Evolutionary conservation across 768 basidiomycete genomes (phyloP).

Genomic region (Podaxis sp.): DNA sequence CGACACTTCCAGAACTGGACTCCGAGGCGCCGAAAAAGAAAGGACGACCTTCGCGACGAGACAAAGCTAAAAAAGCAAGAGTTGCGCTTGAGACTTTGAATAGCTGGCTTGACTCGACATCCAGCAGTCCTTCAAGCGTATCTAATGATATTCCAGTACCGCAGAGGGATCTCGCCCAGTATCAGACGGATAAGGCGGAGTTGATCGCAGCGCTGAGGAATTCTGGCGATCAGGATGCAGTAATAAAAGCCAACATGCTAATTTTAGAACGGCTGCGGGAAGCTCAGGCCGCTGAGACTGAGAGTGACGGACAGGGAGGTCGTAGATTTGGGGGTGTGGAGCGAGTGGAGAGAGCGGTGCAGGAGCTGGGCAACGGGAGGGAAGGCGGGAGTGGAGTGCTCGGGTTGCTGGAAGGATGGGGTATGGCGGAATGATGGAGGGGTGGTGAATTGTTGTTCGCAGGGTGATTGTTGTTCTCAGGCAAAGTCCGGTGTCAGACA

Average conservation of each 20-base stretch:
- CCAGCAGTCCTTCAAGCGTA: not conserved
- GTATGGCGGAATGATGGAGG: constrained; percentile 19
- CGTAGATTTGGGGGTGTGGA: constrained; percentile 33
- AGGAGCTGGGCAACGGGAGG: constrained; percentile 25
- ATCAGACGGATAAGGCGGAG: constrained; percentile 35
- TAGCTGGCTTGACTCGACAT: constrained; percentile 35
- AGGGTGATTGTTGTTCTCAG: constrained; percentile 19
- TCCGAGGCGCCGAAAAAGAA: constrained; percentile 43
- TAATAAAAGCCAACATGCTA: constrained; percentile 46
- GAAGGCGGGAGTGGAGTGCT: constrained; percentile 37
- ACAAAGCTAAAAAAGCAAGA: constrained; percentile 55
- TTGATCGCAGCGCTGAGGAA: constrained; percentile 30
- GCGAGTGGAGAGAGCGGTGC: constrained; percentile 48
- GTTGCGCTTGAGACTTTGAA: constrained; percentile 49
- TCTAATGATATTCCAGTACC: not conserved
- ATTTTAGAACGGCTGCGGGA: constrained; percentile 55
- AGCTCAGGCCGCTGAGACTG: constrained; percentile 46
- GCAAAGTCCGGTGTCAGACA: constrained; percentile 1
- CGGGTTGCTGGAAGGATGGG: constrained; percentile 47
- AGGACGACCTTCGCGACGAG: constrained; percentile 64
- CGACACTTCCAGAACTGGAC: constrained; percentile 24
- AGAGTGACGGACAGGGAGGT: constrained; percentile 27
- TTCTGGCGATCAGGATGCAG: constrained; percentile 28
- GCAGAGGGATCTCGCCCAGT: constrained; percentile 33
- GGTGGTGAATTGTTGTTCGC: constrained; percentile 18